Conservation (phyloP, 2,329 filamentous ascomycete genomes). For the Chrysoporthe puriensis region DNA sequence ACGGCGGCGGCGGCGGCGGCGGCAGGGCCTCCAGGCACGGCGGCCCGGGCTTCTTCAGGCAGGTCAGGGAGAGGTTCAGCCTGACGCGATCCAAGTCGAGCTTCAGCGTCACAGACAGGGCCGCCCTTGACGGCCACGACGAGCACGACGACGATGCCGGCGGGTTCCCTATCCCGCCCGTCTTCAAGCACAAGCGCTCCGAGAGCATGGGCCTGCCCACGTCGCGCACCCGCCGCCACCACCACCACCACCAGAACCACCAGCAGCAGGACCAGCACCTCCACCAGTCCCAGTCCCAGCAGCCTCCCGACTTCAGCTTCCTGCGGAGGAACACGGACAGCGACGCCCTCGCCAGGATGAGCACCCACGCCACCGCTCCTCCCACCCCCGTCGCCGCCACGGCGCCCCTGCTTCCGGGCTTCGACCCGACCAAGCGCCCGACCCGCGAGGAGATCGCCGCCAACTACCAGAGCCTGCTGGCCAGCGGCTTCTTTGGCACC, state of each 20-base stretch:
- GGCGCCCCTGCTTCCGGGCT: slow-evolving; percentile 13
- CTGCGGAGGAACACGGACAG: not conserved
- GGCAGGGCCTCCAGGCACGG: not conserved
- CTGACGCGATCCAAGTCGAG: slow-evolving; percentile 32
- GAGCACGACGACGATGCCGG: not conserved
- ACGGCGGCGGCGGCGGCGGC: not conserved
- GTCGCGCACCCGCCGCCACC: not conserved
- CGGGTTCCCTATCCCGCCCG: slow-evolving; percentile 21
- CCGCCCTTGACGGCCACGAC: slow-evolving; percentile 26
- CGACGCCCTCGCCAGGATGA: not conserved
- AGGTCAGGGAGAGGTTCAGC: slow-evolving; percentile 37
- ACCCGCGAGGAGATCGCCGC: slow-evolving; percentile 56
- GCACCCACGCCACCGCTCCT: slow-evolving; percentile 4
- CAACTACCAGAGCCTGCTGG: slow-evolving; percentile 60
- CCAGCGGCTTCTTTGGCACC: slow-evolving; percentile 60
- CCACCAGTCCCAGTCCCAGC: not conserved
- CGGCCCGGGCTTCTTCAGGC: slow-evolving; percentile 11
- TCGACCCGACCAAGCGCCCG: slow-evolving; percentile 35
- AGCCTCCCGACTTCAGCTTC: slow-evolving; percentile 2
- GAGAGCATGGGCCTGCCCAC: slow-evolving; percentile 23
- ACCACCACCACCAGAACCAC: no score
- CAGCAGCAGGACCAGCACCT: not conserved
- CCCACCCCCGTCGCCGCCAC: not conserved
- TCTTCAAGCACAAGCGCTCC: slow-evolving; percentile 28
- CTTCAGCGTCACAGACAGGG: slow-evolving; percentile 33